Evolutionary conservation across 495 filamentous ascomycete genomes (phyloP).

Genomic region (Paragyromitra xinjiangensis): DNA sequence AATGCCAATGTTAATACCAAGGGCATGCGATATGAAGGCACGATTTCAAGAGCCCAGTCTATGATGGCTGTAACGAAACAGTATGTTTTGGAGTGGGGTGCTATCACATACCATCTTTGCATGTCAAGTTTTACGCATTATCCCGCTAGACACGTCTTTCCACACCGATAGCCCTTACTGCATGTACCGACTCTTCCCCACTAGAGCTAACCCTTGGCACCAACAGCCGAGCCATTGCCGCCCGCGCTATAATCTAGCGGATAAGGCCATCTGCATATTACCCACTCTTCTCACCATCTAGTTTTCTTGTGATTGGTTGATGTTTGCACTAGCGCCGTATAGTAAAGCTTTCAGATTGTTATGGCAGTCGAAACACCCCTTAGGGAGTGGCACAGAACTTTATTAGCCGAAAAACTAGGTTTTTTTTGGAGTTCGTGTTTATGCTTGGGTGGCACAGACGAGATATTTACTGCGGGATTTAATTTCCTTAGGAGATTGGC

Average conservation of each 20-base stretch:
- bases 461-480: background rate
- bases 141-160: too few species aligned
- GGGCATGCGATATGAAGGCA: background rate
- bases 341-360: background rate
- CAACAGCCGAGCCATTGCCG: background rate
- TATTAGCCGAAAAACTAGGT: background rate
- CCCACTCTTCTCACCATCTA: background rate
- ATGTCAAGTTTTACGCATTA: too few species aligned
- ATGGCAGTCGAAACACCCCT: background rate
- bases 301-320: background rate
- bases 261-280: too few species aligned
- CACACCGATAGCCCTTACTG: too few species aligned
- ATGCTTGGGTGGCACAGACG: background rate
- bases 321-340: background rate
- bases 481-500: background rate
- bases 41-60: background rate
- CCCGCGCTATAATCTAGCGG: background rate
- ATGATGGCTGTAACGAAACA: background rate
- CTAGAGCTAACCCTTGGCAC: too few species aligned
- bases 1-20: background rate
- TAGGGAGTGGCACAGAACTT: background rate
- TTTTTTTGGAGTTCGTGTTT: background rate
- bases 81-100: too few species aligned
- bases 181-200: too few species aligned
- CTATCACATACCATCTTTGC: too few species aligned